phyloP scores from a whole-genome alignment of 495 filamentous ascomycete species.

The Hypomontagnella submonticulosa region DNA sequence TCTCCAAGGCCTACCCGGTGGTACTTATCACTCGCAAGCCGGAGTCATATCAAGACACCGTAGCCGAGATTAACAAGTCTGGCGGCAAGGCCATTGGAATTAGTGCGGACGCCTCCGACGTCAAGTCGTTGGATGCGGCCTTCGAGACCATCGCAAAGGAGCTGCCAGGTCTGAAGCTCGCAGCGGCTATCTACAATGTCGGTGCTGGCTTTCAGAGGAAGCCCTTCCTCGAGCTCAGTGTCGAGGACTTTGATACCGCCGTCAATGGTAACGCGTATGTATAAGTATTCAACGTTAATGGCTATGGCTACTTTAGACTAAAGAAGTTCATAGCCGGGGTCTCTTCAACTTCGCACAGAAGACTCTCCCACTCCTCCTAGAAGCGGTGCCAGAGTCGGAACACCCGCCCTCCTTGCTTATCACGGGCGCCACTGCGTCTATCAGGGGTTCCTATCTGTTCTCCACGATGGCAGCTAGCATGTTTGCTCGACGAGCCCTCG shows the following conservation, averaged over 20 bases:
- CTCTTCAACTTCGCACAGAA: conserved; percentile 82
- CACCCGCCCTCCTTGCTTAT: conserved; percentile 86
- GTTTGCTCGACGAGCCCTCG: conserved; percentile 80
- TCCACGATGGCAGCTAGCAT: conserved; percentile 80
- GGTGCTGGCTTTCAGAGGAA: conserved; percentile 74
- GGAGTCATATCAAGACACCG: conserved; percentile 71
- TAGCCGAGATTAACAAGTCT: conserved; percentile 74
- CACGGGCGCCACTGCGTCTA: conserved; percentile 86
- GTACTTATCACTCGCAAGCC: conserved; percentile 78
- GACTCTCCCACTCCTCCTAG: conserved; percentile 76
- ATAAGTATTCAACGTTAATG: conserved; percentile 6
- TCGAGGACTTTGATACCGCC: conserved; percentile 70
- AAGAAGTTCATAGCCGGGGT: conserved; percentile 63
- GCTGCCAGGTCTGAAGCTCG: conserved; percentile 63
- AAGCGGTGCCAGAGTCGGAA: conserved; percentile 57
- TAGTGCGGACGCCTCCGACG: conserved; percentile 74
- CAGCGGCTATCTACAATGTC: conserved; percentile 88
- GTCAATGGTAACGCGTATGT: conserved; percentile 71
- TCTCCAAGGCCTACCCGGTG: conserved; percentile 78
- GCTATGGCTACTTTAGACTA: neutral
- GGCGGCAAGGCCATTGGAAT: conserved; percentile 83
- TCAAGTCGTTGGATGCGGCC: conserved; percentile 69
- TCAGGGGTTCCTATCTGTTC: conserved; percentile 78
- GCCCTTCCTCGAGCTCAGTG: conserved; percentile 80
- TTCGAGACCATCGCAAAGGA: conserved; percentile 73